These are phyloP conservation scores for Exophiala alcalophila DNA, from an alignment of 2,329 filamentous ascomycete genomes.

Conservation along the genomic window DNA sequence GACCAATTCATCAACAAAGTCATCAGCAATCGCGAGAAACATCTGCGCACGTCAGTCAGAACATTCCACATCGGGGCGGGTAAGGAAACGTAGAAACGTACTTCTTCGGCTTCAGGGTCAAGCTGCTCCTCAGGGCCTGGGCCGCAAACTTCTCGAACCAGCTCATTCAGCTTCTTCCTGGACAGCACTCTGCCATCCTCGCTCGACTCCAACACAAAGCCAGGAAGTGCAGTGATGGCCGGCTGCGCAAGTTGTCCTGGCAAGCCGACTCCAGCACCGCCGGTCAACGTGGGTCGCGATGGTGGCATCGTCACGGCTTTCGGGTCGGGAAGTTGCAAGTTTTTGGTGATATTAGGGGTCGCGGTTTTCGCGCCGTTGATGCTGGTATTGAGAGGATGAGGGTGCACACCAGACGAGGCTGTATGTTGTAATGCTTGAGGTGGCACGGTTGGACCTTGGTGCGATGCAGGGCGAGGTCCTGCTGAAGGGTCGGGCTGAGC, in stretches of 20 bases:
- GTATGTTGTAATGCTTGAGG: slow-evolving; percentile 30
- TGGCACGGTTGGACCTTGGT: slow-evolving; percentile 36
- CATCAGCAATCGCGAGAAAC: slow-evolving; percentile 83
- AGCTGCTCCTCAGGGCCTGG: slow-evolving; percentile 68
- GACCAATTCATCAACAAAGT: slow-evolving; percentile 90
- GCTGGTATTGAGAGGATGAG: slow-evolving; percentile 43
- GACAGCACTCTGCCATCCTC: slow-evolving; percentile 91
- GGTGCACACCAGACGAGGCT: slow-evolving; percentile 36
- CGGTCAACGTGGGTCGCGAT: slow-evolving; percentile 76
- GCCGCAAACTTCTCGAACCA: slow-evolving; percentile 90
- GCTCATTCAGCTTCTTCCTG: slow-evolving; percentile 95
- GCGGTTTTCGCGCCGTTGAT: slow-evolving; percentile 46
- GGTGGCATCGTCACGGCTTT: slow-evolving; percentile 70
- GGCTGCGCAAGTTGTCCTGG: slow-evolving; percentile 86
- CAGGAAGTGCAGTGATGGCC: slow-evolving; percentile 74
- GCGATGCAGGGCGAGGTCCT: slow-evolving; percentile 22
- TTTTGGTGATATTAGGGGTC: slow-evolving; percentile 82
- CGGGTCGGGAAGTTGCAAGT: slow-evolving; percentile 68
- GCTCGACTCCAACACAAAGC: slow-evolving; percentile 76
- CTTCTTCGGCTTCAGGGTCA: slow-evolving; percentile 93
- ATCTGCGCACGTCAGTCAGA: slow-evolving; percentile 56
- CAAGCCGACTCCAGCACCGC: slow-evolving; percentile 69
- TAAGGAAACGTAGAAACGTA: slow-evolving; percentile 43
- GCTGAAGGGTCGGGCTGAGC: slow-evolving; percentile 14
- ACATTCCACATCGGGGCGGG: background rate